Conservation (phyloP, 495 filamentous ascomycete species). For the Chaetomidium leptoderma region DNA sequence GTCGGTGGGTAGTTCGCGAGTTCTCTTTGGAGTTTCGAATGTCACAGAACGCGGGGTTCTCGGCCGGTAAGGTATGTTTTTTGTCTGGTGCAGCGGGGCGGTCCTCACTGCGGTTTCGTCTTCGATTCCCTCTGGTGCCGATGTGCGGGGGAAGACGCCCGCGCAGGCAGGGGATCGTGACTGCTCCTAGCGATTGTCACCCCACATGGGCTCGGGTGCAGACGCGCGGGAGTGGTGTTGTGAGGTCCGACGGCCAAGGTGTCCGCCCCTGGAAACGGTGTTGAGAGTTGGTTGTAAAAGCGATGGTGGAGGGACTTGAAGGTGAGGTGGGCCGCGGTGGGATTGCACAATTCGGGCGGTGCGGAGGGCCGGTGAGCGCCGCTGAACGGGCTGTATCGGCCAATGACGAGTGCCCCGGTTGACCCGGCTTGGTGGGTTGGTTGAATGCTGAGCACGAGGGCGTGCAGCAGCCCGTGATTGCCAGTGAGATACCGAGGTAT, state of each 20-base stretch:
- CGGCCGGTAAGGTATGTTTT: no score
- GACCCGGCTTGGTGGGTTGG: background rate
- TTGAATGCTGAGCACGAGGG: conserved; percentile 7
- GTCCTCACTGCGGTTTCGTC: background rate
- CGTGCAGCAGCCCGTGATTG: background rate
- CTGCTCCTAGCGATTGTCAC: conserved; percentile 43
- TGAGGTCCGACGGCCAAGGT: background rate
- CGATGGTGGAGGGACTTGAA: conserved; percentile 18
- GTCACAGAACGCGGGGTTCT: conserved; percentile 16
- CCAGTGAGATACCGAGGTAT: conserved; percentile 3
- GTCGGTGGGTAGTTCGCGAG: background rate
- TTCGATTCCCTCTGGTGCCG: conserved; percentile 30
- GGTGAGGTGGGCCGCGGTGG: conserved; percentile 18
- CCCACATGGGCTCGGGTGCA: conserved; percentile 41
- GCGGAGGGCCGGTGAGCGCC: conserved; percentile 19
- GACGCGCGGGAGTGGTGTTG: background rate
- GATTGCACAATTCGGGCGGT: conserved; percentile 17
- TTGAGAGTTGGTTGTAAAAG: conserved; percentile 10
- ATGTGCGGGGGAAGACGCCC: conserved; percentile 54
- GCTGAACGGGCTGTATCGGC: conserved; percentile 5
- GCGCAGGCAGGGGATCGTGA: conserved; percentile 47
- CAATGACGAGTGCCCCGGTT: background rate
- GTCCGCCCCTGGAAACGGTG: background rate
- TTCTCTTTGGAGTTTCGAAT: background rate
- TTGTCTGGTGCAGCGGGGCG: background rate